A percentile compares a stretch with the other conserved stretches of the same genome.
Evolutionary conservation across 331 rosid species (phyloP).

Genomic region (Phaseolus coccineus): DNA sequence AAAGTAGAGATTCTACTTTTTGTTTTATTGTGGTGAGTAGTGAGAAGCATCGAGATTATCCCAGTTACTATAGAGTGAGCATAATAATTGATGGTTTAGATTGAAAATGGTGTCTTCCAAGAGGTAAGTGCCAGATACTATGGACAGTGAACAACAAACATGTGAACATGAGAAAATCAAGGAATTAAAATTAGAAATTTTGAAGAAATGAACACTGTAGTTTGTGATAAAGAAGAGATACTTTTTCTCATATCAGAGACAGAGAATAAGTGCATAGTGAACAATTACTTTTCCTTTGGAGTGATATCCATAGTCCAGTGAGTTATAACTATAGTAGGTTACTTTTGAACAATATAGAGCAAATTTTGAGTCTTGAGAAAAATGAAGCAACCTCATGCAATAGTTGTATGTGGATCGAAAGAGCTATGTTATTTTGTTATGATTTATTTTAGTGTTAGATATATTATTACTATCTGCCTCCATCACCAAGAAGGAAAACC

Average conservation of each 20-base stretch:
- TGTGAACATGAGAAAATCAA: constrained; percentile 44
- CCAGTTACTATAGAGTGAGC: background rate
- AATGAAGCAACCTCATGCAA: background rate
- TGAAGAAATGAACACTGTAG: background rate
- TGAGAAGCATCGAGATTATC: constrained; percentile 40
- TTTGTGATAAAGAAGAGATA: background rate
- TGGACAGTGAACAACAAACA: constrained; percentile 37
- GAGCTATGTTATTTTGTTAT: background rate
- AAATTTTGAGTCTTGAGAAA: background rate
- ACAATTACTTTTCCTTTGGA: background rate
- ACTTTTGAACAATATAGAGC: background rate
- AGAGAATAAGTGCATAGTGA: background rate
- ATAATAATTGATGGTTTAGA: constrained; percentile 20
- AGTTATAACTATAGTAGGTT: background rate
- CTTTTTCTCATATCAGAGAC: background rate
- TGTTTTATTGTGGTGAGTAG: background rate
- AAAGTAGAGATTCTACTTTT: constrained; percentile 19
- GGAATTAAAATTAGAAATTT: constrained; percentile 8
- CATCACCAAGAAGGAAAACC: too few relatives aligned
- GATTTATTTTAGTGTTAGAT: background rate
- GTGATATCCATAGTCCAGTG: background rate
- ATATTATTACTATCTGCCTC: background rate
- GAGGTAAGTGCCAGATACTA: constrained; percentile 9
- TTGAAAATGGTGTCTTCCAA: constrained; percentile 40
- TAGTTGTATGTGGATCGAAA: too few relatives aligned